phyloP scores from a whole-genome alignment of 2,329 filamentous ascomycete species.

The Fusarium coicis region DNA sequence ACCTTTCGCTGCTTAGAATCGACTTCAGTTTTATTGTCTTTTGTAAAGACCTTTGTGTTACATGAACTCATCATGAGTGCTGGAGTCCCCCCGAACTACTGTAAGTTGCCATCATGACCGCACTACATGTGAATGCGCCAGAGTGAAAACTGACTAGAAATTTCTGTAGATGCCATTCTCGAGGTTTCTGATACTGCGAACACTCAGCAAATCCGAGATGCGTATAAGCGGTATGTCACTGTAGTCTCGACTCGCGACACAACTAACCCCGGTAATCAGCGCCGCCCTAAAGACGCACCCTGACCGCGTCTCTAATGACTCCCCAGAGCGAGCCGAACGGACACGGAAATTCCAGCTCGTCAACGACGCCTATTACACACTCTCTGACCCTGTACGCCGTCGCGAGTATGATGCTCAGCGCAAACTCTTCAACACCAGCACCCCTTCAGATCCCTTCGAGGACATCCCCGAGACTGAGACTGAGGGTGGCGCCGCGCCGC shows the following conservation, averaged over 20 bases:
- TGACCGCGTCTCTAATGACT: conserved; percentile 85
- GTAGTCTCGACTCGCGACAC: background rate
- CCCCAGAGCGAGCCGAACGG: conserved; percentile 81
- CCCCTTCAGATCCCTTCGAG: conserved; percentile 57
- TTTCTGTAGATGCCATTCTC: conserved; percentile 73
- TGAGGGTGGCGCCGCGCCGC: conserved; percentile 52
- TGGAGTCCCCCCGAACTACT: conserved; percentile 66
- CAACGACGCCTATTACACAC: conserved; percentile 92
- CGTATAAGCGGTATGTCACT: conserved; percentile 81
- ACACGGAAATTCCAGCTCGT: conserved; percentile 92
- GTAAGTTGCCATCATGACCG: conserved; percentile 52
- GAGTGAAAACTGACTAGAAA: conserved; percentile 22
- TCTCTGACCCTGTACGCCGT: conserved; percentile 81
- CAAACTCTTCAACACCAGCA: conserved; percentile 46
- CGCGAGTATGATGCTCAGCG: conserved; percentile 83
- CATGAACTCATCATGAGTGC: conserved; percentile 47
- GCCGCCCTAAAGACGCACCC: conserved; percentile 93
- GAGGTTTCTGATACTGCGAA: conserved; percentile 79
- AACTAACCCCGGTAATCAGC: conserved; percentile 55
- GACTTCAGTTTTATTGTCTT: background rate
- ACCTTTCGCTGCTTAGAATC: conserved; percentile 18
- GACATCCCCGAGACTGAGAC: conserved; percentile 48
- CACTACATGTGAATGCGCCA: conserved; percentile 21
- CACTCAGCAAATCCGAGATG: conserved; percentile 86
- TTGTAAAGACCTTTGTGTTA: background rate